A percentile compares a stretch with the other conserved stretches of the same genome.
phyloP scores from a whole-genome alignment of 2,329 filamentous ascomycete species.

The Fusarium secorum region DNA sequence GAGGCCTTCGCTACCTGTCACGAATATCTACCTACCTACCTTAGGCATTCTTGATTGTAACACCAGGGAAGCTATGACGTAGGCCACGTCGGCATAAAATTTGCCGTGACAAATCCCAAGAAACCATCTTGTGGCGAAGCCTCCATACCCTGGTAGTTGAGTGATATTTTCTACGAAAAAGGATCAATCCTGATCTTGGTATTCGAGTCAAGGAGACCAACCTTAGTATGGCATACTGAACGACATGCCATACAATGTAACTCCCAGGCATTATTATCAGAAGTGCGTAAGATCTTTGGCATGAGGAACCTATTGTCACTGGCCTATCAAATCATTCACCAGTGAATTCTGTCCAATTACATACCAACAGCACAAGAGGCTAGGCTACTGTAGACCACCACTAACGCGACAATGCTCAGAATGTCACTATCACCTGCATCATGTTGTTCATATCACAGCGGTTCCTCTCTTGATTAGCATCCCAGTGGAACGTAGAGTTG shows the following conservation, averaged over 20 bases:
- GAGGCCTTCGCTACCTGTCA: conserved; percentile 1
- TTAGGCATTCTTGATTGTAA: neutral
- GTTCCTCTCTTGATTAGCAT: conserved; percentile 7
- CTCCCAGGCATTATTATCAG: neutral
- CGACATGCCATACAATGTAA: neutral
- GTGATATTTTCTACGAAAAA: neutral
- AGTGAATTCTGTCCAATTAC: neutral
- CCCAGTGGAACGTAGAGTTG: conserved; percentile 2
- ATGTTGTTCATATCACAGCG: conserved; percentile 16
- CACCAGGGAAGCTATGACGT: conserved; percentile 15
- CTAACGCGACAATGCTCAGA: neutral
- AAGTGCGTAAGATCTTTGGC: conserved; percentile 1
- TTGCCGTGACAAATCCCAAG: conserved; percentile 13
- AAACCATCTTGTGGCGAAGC: neutral
- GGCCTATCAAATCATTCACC: conserved; percentile 17
- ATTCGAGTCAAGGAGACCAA: neutral
- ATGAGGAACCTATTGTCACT: neutral
- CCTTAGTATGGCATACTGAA: neutral
- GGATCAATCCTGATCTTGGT: neutral
- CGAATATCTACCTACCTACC: neutral
- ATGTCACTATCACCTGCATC: conserved; percentile 17
- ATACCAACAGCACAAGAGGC: neutral
- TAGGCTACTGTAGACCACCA: neutral
- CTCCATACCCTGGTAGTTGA: neutral
- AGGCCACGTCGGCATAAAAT: conserved; percentile 20